Evolutionary conservation across 2,329 filamentous ascomycete genomes (phyloP), one percentile per base, ranked within the genome.

Genomic region (Clarireedia sp.): DNA sequence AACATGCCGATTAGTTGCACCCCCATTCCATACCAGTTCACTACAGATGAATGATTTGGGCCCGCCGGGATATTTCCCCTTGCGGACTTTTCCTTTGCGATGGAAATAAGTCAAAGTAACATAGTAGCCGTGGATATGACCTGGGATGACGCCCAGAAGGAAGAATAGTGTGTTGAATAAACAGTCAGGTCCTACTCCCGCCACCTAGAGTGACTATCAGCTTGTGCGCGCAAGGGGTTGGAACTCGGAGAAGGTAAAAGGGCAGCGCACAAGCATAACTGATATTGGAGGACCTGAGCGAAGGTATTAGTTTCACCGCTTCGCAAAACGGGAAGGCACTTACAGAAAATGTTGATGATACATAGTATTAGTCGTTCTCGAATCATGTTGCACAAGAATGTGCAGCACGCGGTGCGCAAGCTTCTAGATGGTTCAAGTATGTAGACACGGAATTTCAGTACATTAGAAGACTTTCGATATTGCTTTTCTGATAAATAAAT

Each of bases 41-140:
- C 82, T 87, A 69, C 84, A 91, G n/a, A 91, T 80, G 26, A 84
- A 83, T 0, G 85, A 80, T 3, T 86, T 86, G 2, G 74, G 77
- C 2, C 72, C 68, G 1, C 75, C 73, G 12, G 78, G 73, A 56
- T 76, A 76, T 9, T 75, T 73, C 3, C 86, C 86, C 23, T 61
- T 62, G 17, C 75, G 71, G 1, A 78, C 76, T 67, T 84, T 63
- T 1, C 48, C 77, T 64, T 88, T 83, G 57, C 86, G 85, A 66
- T 87, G 80, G 70, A 86, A 91, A 73, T 91, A 95, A 55, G 94
- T 77, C 69, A 89, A 94, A 69, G 90, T 82, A 16, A 68, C 56
- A 57, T 67, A 68, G 60, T 67, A 67, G 38, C 57, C 65, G 57
- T 68, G 66, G 24, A 68, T 62, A 45, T 68, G 66, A 16, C 61